Evolutionary conservation across 208 protist species (phyloP), one percentile per base, ranked within the genome.

Genomic region (Leishmania aethiopica): DNA sequence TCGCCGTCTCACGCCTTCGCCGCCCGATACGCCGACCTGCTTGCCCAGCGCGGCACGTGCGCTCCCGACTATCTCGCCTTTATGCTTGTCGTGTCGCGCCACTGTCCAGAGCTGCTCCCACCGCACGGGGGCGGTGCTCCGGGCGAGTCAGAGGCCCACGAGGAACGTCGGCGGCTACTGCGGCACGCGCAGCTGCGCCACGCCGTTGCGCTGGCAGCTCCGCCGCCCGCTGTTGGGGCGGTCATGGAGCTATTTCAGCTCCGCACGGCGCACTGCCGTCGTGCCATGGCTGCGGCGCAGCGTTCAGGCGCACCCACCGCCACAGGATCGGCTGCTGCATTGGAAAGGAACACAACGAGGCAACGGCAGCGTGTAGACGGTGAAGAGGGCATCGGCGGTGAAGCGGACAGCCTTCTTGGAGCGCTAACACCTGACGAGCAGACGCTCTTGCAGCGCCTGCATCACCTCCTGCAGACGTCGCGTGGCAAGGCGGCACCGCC

Each of bases 61-160:
- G 32, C 67, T 42, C 15, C n/a, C 45, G 82, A 66, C 60, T 85
- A 73, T 22, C 53, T 85, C 19, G 57, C 71, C 47, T 85, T 85
- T 59, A 19, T 49, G 45, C 82, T 85, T 10, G 51, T 85, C 10
- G 81, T 78, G 6, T 67, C 81, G 15, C 57, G 49, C 37, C 70
- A 60, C 47, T 72, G 73, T 66, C n/a, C 13, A 47, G 8, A 40
- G 8, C 51, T 77, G 47, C 73, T 45, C 32, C 73, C 51, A 3
- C 13, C 35, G 73, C 51, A 62, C 15, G 73, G 59, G 35, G 35
- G 60, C n/a, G 70, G 28, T 22, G 28, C 28, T 19, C 25, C 70
- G 19, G 32, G 15, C 22, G 47, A 51, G 42, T 37, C 45, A 32
- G 28, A 53, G 70, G 1, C 13, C 5, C 42, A 74, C 22, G n/a